Conservation (phyloP, 1,139 yeast genomes). For the Pichia sp. region DNA sequence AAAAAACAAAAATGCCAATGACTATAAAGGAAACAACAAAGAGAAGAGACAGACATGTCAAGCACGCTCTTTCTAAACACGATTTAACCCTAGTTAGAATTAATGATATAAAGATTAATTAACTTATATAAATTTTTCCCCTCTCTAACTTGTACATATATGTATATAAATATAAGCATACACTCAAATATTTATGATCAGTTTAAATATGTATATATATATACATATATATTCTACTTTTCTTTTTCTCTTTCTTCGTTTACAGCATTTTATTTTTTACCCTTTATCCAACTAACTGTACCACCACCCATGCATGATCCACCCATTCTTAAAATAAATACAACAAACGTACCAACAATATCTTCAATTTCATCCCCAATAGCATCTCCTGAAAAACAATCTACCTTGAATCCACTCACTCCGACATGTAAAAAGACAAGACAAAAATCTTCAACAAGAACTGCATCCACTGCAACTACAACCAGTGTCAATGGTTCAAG, state of each 20-base stretch:
- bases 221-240: not conserved
- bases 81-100: conserved; percentile 76
- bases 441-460: conserved; percentile 8
- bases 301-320: not conserved
- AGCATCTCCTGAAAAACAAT: not conserved
- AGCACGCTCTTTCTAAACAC: conserved; percentile 73
- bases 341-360: not conserved
- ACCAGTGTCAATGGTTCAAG: not conserved
- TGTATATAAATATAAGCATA: not conserved
- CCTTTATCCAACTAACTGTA: not conserved
- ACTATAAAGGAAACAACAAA: conserved; percentile 60
- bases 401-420: not conserved
- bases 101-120: conserved; percentile 54
- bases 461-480: conserved; percentile 6
- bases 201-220: not conserved
- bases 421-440: conserved; percentile 1
- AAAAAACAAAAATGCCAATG: conserved; percentile 80
- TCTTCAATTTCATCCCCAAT: conserved; percentile 1
- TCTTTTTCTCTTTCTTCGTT: not conserved
- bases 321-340: not conserved
- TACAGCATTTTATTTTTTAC: not conserved
- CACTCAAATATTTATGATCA: too few species aligned
- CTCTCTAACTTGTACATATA: not conserved
- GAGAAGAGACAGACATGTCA: conserved; percentile 77
- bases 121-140: not conserved